A percentile compares a stretch with the other conserved stretches of the same genome.
Conservation (phyloP, 345 rosid species). For the Citrus sp. region DNA sequence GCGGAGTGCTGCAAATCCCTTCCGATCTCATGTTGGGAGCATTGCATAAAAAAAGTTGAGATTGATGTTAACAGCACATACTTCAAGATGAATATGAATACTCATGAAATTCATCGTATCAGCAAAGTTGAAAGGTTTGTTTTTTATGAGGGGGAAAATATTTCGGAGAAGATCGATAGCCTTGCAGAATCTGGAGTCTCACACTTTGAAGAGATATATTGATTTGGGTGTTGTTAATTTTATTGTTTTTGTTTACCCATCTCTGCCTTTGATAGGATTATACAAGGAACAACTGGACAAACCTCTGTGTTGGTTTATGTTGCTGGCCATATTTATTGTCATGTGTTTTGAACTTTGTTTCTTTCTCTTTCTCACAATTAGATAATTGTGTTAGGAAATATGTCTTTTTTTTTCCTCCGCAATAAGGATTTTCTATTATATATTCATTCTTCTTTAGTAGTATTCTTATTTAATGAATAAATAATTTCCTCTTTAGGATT, state of each 20-base stretch:
- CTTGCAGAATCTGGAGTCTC: neutral
- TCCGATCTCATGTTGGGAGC: neutral
- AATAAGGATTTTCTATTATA: too few species aligned
- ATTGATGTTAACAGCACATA: neutral
- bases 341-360: neutral
- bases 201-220: neutral
- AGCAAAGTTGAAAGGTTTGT: neutral
- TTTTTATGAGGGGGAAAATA: neutral
- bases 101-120: neutral
- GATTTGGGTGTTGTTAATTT: neutral
- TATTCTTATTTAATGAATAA: too few species aligned
- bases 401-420: too few species aligned
- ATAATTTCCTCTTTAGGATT: too few species aligned
- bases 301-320: neutral
- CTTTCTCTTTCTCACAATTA: neutral
- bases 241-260: neutral
- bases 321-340: neutral
- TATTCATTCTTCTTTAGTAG: too few species aligned
- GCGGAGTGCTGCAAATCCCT: neutral
- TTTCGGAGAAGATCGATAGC: neutral
- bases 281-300: neutral
- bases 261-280: neutral
- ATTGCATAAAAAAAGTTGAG: neutral
- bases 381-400: neutral
- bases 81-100: neutral